These are phyloP conservation scores for Ustilago tritici DNA, from an alignment of 1,284 basidiomycete genomes.

Conservation along the genomic window DNA sequence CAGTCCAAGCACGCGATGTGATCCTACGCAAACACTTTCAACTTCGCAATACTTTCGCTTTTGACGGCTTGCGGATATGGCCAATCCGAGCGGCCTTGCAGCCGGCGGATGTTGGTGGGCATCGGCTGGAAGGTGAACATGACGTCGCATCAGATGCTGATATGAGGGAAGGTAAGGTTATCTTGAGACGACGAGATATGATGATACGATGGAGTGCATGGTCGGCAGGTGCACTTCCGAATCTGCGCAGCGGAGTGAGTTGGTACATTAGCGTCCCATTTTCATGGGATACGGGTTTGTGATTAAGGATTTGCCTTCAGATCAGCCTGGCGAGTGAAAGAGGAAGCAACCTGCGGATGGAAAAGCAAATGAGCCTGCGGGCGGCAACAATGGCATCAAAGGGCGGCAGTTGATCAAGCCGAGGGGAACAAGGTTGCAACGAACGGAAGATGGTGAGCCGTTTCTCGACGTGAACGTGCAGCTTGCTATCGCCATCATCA, in stretches of 20 bases:
- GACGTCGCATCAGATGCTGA: not conserved
- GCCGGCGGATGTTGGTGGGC: not conserved
- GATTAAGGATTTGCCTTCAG: constrained; percentile 2
- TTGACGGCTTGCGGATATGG: constrained; percentile 1
- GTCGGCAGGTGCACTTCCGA: constrained; percentile 19
- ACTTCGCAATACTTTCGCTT: not conserved
- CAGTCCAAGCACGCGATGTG: not conserved
- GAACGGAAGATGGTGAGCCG: constrained; percentile 22
- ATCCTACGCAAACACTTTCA: not conserved
- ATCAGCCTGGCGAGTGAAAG: not conserved
- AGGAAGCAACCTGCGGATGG: not conserved
- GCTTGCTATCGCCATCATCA: constrained; percentile 8
- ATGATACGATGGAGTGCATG: not conserved
- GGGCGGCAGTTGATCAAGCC: constrained; percentile 17
- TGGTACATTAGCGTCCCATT: constrained; percentile 21
- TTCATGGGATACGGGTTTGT: not conserved
- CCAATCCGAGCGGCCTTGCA: not conserved
- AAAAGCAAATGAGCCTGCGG: not conserved
- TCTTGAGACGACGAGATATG: not conserved
- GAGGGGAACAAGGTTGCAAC: not conserved
- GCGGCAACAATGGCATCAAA: constrained; percentile 8
- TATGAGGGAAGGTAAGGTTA: not conserved
- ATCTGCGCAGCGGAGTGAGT: constrained; percentile 8
- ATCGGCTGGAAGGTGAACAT: not conserved
- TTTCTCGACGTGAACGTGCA: not conserved